Evolutionary conservation across 129 eudicot genomes (phyloP), one percentile per base, ranked within the genome.

Genomic region (Tagetes patula): DNA sequence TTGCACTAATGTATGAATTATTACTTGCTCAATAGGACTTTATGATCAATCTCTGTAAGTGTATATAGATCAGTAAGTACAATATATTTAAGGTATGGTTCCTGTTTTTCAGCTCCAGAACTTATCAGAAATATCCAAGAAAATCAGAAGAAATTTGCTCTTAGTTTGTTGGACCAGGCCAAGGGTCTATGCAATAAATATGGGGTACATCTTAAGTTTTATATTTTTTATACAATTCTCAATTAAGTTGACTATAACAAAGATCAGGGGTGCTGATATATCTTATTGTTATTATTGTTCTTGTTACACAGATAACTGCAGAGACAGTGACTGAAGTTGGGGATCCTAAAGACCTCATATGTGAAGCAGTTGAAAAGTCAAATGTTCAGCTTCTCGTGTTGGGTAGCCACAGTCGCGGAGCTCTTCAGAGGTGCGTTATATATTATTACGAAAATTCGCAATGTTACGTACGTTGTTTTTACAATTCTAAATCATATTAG

Each of bases 371-470:
- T 43, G 85, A 89, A 41, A 89, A 86, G 82, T 77, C 3, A 7
- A 45, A 82, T 12, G 45, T 79, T 47, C 68, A 80, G 47, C 75
- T 89, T 65, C 96, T 89, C 70, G 87, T 89, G 46, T 14, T 89
- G 49, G 96, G 96, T 36, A 89, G 87, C 70, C 87, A 81, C 71
- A 75, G 92, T 10, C 85, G 89, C 39, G 88, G 85, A 43, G 86
- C 82, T 73, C 53, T 89, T 8, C 42, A 80, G 65, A 80, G 96
- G 96, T 85, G 6, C 3, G 69, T 45, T 27, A 12, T 59, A 6
- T 14, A 46, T 6, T 36, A 14, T 12, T 5, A 32, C n/a, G 67
- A 11, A 37, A 47, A 6, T 4, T 12, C 49, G 32, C 9, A 30
- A 11, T 42, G 34, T 27, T 56, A 0, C 60, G 34, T 54, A 36